Evolutionary conservation across 2,329 filamentous ascomycete genomes (phyloP).

Genomic region (Raffaelea albimanens): DNA sequence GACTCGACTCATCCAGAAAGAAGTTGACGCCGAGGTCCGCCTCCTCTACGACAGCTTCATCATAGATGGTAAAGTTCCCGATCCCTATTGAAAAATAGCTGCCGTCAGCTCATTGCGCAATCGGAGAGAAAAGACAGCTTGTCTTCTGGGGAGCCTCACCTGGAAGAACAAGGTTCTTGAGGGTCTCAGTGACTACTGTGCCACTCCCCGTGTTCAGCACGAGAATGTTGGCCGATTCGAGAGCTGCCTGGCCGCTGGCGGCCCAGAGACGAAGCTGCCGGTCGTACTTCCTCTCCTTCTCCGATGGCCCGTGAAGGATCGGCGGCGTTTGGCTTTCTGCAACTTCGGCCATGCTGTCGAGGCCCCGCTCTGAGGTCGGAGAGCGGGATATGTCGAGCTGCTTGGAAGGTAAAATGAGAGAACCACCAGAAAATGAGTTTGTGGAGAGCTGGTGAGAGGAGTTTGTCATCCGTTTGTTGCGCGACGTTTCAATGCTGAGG

Average conservation of each 20-base stretch:
- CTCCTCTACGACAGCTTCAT: slow-evolving; percentile 67
- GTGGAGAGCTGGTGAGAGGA: neutral
- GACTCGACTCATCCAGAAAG: slow-evolving; percentile 72
- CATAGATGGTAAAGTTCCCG: slow-evolving; percentile 84
- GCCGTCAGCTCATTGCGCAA: neutral
- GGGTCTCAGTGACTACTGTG: slow-evolving; percentile 76
- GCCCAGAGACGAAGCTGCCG: slow-evolving; percentile 93
- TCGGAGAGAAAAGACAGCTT: neutral
- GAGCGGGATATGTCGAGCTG: neutral
- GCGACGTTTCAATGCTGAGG: neutral
- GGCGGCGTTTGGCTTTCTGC: slow-evolving; percentile 35
- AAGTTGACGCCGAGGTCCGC: slow-evolving; percentile 92
- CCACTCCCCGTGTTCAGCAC: slow-evolving; percentile 82
- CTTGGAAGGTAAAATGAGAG: slow-evolving; percentile 4
- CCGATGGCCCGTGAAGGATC: slow-evolving; percentile 42
- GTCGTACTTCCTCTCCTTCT: slow-evolving; percentile 75
- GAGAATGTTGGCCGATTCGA: slow-evolving; percentile 87
- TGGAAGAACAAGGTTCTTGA: slow-evolving; percentile 96
- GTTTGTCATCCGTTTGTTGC: neutral
- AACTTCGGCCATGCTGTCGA: slow-evolving; percentile 31
- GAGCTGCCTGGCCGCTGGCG: slow-evolving; percentile 76
- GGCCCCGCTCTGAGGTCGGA: neutral
- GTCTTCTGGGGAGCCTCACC: slow-evolving; percentile 32
- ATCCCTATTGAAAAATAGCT: slow-evolving; percentile 45
- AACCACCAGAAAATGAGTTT: too few species aligned